phyloP scores from a whole-genome alignment of 75 land plant species.

The Selaginella moellendorffii region DNA sequence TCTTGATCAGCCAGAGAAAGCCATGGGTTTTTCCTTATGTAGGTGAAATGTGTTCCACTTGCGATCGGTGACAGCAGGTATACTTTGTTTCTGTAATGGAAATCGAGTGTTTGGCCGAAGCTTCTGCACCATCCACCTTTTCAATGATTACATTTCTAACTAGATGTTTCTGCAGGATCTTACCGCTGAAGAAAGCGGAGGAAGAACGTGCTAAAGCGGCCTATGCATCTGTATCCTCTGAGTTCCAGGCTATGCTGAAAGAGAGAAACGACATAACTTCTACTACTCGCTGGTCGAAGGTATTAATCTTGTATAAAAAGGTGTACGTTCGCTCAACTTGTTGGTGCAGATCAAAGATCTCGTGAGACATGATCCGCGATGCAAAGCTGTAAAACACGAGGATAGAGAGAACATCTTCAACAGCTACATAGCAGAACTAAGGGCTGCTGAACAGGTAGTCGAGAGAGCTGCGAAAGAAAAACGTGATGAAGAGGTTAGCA shows the following conservation, averaged over 20 bases:
- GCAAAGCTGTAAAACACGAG: constrained; percentile 62
- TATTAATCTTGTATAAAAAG: constrained; percentile 13
- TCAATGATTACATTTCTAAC: neutral
- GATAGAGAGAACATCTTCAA: constrained; percentile 71
- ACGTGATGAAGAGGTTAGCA: constrained; percentile 68
- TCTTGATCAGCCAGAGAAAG: neutral
- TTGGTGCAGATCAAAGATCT: constrained; percentile 55
- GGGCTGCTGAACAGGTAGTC: constrained; percentile 44
- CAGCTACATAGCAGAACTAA: constrained; percentile 54
- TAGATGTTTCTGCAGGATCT: constrained; percentile 29
- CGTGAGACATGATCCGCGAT: constrained; percentile 57
- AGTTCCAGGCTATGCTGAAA: constrained; percentile 60
- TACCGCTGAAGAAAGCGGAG: constrained; percentile 60
- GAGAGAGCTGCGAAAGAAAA: constrained; percentile 54
- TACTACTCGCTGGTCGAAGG: constrained; percentile 78
- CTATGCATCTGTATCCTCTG: constrained; percentile 43
- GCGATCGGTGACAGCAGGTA: neutral
- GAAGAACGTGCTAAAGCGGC: constrained; percentile 60
- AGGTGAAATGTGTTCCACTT: neutral
- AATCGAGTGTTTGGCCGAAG: neutral
- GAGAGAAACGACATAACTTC: constrained; percentile 48
- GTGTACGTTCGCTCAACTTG: neutral
- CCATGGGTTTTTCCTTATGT: no score
- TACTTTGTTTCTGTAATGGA: neutral
- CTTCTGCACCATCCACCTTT: neutral